Base-by-base conservation (phyloP, 331 rosid species). In the Phaseolus coccineus region DNA sequence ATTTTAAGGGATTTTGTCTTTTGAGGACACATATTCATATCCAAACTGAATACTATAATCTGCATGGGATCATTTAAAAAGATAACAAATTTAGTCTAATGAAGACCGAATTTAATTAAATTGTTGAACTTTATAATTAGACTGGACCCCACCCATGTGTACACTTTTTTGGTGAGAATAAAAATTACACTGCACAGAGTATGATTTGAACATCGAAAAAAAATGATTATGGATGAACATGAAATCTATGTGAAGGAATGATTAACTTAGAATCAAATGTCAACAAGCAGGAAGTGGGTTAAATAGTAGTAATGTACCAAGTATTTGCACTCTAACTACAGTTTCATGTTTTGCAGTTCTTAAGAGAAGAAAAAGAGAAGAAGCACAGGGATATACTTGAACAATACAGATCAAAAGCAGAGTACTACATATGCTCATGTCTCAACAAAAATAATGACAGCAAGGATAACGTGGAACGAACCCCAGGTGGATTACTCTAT, bases 401-500 rank as follows among this genome's bases (percentile, higher is more conserved):
- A 63, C 82, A 89, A 51, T 96, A 91, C 62, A 73, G 75, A 82
- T 83, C 95, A 73, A 93, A 96, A 90, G 98, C 97, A 31, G 97
- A 96, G 79, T 83, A 83, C 88, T 96, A 88, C 42, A 68, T 96
- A 31, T 96, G 99, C n/a, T 87, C 99, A 42, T 88, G 94, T 78
- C 97, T 96, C 16, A 91, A 89, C 92, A 91, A 88, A 81, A 91
- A 93, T 88, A 79, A 82, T 24, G 86, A 27, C 16, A 79, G 82
- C 86, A 85, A 87, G 13, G 9, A 42, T 6, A 86, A 87, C 6
- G 93, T 91, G 31, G 92, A 91, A 30, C 70, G 85, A 37, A 96
- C 99, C 6, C 94, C 99, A 3, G 97, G 89, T 2, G 99, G 99
- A 6, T 81, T 96, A 47, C 62, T 96, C 2, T 91, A 85, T 72